phyloP scores from a whole-genome alignment of 257 asterid genomes.

The Ilex asprella region DNA sequence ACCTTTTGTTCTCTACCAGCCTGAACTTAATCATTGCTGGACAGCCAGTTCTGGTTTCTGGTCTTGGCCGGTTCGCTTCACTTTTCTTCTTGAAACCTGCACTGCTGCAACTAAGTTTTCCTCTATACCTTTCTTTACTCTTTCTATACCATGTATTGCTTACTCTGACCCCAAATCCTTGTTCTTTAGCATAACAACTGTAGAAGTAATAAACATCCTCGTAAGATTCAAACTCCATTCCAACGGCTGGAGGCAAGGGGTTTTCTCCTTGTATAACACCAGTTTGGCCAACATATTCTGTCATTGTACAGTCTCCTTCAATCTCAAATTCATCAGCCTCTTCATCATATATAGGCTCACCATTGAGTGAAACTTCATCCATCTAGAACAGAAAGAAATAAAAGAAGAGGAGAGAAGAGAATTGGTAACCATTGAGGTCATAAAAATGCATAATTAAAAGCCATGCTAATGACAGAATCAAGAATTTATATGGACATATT shows the following conservation, averaged over 20 bases:
- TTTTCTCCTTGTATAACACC: conserved; percentile 43
- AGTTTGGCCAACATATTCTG: conserved; percentile 38
- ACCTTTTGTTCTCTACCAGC: conserved; percentile 44
- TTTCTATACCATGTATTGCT: conserved; percentile 66
- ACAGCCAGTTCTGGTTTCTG: conserved; percentile 67
- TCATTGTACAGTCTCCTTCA: conserved; percentile 48
- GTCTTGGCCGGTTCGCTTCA: conserved; percentile 52
- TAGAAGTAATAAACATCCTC: conserved; percentile 62
- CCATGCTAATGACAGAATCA: too few species aligned
- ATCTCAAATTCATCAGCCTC: conserved; percentile 40
- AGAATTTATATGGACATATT: too few species aligned
- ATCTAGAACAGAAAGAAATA: conserved; percentile 10
- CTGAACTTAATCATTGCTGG: conserved; percentile 65
- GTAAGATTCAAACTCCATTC: conserved; percentile 59
- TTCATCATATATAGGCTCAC: conserved; percentile 38
- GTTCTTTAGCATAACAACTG: conserved; percentile 55
- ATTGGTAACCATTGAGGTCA: too few species aligned
- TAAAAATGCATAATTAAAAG: too few species aligned
- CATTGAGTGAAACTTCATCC: conserved; percentile 38
- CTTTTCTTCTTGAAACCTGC: conserved; percentile 70
- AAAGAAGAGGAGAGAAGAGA: not conserved
- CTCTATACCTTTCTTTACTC: conserved; percentile 59
- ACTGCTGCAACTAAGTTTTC: conserved; percentile 59
- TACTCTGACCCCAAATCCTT: conserved; percentile 61
- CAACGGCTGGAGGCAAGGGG: conserved; percentile 53